Conservation (phyloP, 108 stramenopile species). For the Conticribra weissflogii region DNA sequence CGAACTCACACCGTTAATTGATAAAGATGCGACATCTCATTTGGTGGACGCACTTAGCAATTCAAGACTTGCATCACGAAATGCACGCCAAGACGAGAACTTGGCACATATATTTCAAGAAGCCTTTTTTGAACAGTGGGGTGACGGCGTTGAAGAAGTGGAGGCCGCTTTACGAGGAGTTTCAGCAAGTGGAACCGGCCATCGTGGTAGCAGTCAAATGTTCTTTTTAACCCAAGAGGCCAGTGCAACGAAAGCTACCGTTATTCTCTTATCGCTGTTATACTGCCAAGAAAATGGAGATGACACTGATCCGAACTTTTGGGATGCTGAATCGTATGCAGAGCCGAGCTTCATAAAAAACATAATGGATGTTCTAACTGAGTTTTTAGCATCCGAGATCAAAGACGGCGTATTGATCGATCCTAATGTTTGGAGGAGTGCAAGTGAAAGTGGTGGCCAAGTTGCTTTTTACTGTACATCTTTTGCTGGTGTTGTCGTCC, state of each 20-base stretch:
- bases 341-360: conserved; percentile 64
- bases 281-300: conserved; percentile 38
- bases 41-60: conserved; percentile 55
- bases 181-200: conserved; percentile 52
- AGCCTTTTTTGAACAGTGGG: conserved; percentile 77
- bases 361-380: conserved; percentile 63
- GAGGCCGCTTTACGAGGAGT: conserved; percentile 61
- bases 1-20: conserved; percentile 36
- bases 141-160: conserved; percentile 72
- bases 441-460: conserved; percentile 77
- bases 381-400: conserved; percentile 75
- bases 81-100: conserved; percentile 61
- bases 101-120: conserved; percentile 82
- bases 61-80: conserved; percentile 59
- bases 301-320: conserved; percentile 10
- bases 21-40: conserved; percentile 42
- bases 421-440: conserved; percentile 81
- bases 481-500: conserved; percentile 74
- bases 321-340: conserved; percentile 66
- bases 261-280: conserved; percentile 62
- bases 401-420: conserved; percentile 67
- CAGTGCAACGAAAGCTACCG: conserved; percentile 68
- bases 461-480: conserved; percentile 85
- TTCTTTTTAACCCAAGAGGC: conserved; percentile 91
- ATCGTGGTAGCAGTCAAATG: conserved; percentile 79